Base-by-base conservation (phyloP, 208 protist genomes). In the Leishmania martiniquensis region DNA sequence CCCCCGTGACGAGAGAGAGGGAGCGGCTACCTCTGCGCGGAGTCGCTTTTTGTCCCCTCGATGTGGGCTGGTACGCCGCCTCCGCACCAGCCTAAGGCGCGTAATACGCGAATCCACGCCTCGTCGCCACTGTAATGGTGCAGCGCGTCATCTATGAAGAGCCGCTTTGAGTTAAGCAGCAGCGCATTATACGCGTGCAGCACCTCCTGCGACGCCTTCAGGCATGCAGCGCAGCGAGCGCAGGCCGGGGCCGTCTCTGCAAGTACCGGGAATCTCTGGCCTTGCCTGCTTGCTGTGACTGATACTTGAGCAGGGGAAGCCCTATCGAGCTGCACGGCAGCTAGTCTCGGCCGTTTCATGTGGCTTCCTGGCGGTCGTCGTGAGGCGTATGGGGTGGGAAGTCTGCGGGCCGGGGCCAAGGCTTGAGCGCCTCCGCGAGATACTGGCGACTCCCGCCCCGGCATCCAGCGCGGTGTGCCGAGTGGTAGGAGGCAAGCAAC, bases 61-160 rank as follows among this genome's bases (percentile, higher is more conserved):
- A 12, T 32, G 17, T 25, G 25, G 10, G 20, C 32, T 54, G 39
- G 20, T 20, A 34, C 13, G 6, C 12, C 29, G 62, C 42, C 51
- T n/a, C 74, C 62, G 17, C 32, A 32, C 75, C 80, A 80, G 32
- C 85, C 90, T 12, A 94, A 57, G 17, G 83, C 72, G 29, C 83
- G 88, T 70, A 90, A 62, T 44, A 92, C 77, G 10, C 90, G 86
- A 7, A 91, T 37, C 90, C 90, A 94, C 44, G 82, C 81, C 66
- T 92, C 88, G 65, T 92, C 90, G 22, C 83, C 86, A 73, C 80
- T 81, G 70, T 91, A 90, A 66, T 94, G 90, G 57, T 92, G 90
- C 75, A 91, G 10, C n/a, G 76, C 85, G 66, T 94, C 90, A 60
- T 88, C 86, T 6, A 94, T 63, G 54, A 91, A 88, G 25, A 92